Evolutionary conservation across 345 rosid species (phyloP).

Genomic region (Eucalyptus marginata): DNA sequence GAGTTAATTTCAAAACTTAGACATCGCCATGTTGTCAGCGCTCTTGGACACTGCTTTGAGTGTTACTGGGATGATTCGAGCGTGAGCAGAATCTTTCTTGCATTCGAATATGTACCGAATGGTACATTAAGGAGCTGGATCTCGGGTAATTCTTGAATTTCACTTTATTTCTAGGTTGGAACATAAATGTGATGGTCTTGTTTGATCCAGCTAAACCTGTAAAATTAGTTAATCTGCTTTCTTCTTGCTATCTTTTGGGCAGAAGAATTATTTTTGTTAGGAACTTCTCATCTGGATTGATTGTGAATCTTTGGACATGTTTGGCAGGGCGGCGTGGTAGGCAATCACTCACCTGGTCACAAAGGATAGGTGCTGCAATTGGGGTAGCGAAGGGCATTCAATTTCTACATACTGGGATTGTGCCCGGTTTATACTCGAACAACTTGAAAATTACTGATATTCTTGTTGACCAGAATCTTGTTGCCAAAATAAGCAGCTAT

Average conservation of each 20-base stretch:
- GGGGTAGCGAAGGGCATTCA: conserved; percentile 88
- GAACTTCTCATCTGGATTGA: neutral
- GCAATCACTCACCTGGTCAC: conserved; percentile 58
- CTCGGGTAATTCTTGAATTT: conserved; percentile 41
- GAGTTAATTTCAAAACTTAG: conserved; percentile 83
- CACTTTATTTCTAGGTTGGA: neutral
- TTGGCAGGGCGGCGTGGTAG: conserved; percentile 31
- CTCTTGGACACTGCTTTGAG: conserved; percentile 89
- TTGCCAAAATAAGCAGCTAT: conserved; percentile 75
- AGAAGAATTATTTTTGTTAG: neutral
- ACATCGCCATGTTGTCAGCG: conserved; percentile 80
- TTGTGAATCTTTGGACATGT: neutral
- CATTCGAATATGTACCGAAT: conserved; percentile 82
- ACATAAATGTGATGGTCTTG: neutral
- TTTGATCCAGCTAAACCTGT: neutral
- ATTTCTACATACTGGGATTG: conserved; percentile 83
- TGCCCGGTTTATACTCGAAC: conserved; percentile 76
- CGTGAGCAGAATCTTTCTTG: conserved; percentile 83
- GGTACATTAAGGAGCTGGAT: conserved; percentile 86
- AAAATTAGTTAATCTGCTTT: neutral
- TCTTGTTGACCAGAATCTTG: conserved; percentile 73
- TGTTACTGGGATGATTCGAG: conserved; percentile 91
- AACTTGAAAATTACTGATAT: conserved; percentile 74
- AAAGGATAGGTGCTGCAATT: conserved; percentile 73
- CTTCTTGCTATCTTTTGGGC: neutral